Conservation (phyloP, 495 filamentous ascomycete genomes). For the Penicillium coffeae region DNA sequence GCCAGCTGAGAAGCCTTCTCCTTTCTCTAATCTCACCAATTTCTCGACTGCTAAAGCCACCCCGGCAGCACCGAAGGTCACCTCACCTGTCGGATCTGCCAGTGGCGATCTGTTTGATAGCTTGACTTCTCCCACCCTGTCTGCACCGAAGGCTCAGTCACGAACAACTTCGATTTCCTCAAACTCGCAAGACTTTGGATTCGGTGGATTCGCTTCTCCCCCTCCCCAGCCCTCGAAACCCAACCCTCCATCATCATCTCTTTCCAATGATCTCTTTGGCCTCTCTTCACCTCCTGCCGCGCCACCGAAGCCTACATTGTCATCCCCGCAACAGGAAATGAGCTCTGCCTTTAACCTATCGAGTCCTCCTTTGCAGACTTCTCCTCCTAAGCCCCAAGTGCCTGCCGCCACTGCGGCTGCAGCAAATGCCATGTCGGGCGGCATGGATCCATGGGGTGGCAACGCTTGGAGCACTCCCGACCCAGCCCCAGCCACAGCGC, state of each 20-base stretch:
- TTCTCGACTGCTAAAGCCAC: slow-evolving; percentile 55
- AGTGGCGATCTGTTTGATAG: slow-evolving; percentile 76
- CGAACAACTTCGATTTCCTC: slow-evolving; percentile 43
- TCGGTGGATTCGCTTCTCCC: slow-evolving; percentile 42
- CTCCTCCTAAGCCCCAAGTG: slow-evolving; percentile 35
- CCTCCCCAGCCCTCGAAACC: slow-evolving; percentile 38
- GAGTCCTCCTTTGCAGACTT: slow-evolving; percentile 46
- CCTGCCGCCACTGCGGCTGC: slow-evolving; percentile 30
- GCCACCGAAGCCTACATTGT: slow-evolving; percentile 33
- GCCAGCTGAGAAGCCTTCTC: slow-evolving; percentile 54
- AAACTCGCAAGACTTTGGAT: slow-evolving; percentile 52
- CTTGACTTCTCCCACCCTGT: slow-evolving; percentile 53
- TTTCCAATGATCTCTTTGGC: slow-evolving; percentile 73
- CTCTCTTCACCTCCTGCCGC: slow-evolving; percentile 58
- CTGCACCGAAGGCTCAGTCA: slow-evolving; percentile 42
- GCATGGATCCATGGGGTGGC: slow-evolving; percentile 47
- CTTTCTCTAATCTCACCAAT: slow-evolving; percentile 70
- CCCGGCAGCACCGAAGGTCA: slow-evolving; percentile 48
- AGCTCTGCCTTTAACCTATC: slow-evolving; percentile 80
- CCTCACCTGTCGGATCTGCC: slow-evolving; percentile 50
- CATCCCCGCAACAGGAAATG: slow-evolving; percentile 40
- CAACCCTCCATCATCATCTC: slow-evolving; percentile 38
- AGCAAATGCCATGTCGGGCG: slow-evolving; percentile 29
- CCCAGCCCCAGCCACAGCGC: slow-evolving; percentile 27
- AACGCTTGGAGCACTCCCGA: slow-evolving; percentile 52